Evolutionary conservation across 225 moss, liverwort and hornwort genomes (phyloP).

Genomic region (Lunularia cruciata): DNA sequence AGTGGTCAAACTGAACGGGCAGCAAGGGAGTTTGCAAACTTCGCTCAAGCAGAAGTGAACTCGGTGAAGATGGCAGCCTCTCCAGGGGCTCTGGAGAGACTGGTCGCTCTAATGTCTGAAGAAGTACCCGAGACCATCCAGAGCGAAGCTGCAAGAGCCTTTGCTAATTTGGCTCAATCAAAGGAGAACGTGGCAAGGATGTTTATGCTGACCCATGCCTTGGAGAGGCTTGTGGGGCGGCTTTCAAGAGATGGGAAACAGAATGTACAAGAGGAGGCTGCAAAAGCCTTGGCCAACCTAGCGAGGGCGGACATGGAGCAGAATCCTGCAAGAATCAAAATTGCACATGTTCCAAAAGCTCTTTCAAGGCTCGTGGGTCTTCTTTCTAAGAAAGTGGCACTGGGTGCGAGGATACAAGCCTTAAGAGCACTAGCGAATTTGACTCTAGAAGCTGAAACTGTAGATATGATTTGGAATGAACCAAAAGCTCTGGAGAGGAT

Average conservation of each 20-base stretch:
- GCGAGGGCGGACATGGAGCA: conserved; percentile 2
- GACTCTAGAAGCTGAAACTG: not conserved
- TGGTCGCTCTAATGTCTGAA: not conserved
- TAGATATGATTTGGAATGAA: not conserved
- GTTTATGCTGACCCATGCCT: not conserved
- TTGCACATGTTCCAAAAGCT: not conserved
- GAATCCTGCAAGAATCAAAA: not conserved
- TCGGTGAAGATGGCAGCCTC: not conserved
- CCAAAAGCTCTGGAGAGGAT: conserved; percentile 10
- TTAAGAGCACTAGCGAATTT: not conserved
- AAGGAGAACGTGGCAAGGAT: not conserved
- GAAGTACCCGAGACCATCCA: not conserved
- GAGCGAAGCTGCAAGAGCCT: not conserved
- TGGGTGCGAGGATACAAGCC: not conserved
- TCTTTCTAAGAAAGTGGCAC: not conserved
- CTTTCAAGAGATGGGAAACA: not conserved
- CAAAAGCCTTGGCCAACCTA: conserved; percentile 10
- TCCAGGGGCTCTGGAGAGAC: conserved; percentile 12
- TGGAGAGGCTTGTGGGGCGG: not conserved
- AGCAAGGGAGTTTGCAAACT: not conserved
- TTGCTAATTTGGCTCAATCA: not conserved
- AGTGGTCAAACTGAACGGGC: not conserved
- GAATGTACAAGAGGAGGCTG: conserved; percentile 3
- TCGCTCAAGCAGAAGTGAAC: conserved; percentile 1
- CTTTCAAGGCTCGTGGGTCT: conserved; percentile 1